Base-by-base conservation (phyloP, 129 eudicot species). In the Saposhnikovia divaricata region DNA sequence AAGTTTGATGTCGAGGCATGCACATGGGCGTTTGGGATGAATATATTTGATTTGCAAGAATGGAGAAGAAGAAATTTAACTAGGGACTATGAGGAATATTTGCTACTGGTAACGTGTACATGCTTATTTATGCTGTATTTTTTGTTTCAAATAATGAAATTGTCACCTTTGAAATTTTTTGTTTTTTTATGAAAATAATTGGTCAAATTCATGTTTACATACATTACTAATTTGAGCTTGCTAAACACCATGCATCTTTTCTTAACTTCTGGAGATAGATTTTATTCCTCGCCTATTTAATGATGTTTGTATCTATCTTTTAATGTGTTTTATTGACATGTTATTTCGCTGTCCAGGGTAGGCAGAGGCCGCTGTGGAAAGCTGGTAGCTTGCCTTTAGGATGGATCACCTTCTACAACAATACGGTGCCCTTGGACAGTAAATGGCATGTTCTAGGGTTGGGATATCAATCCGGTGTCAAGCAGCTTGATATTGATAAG, bases 11-110 rank as follows among this genome's bases (percentile, higher is more conserved):
- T 86, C 14, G 78, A 87, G 66, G 66, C 91, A 19, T 96, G 99
- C 86, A 91, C 91, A 0, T 96, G 99, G 99, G 96, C 90, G 1
- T 96, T 92, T 82, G 99, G 99, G 79, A 86, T 96, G 88, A 96
- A 96, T 84, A 44, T 96, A 74, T 96, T 96, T 83, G 97, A 96
- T 89, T 79, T 96, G 82, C 82, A 68, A 68, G 86, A 86, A 71
- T 96, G 99, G 99, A 89, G 97, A 81, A 82, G 77, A 72, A 86
- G 38, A 82, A 81, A 89, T 75, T 40, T 96, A 81, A 91, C 97
- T 18, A 83, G 55, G 42, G 81, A 82, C 77, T 96, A 96, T 61
- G 88, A 83, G 82, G 77, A 88, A 45, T 92, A 86, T 84, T 87
- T 92, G 75, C 86, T 75, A 47, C 80, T 82, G 96, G 99, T 96